Percentiles rank a stretch among this genome's conserved stretches.
phyloP scores from a whole-genome alignment of 805 yeast genomes.

The Blastobotrys mokoenaii region DNA sequence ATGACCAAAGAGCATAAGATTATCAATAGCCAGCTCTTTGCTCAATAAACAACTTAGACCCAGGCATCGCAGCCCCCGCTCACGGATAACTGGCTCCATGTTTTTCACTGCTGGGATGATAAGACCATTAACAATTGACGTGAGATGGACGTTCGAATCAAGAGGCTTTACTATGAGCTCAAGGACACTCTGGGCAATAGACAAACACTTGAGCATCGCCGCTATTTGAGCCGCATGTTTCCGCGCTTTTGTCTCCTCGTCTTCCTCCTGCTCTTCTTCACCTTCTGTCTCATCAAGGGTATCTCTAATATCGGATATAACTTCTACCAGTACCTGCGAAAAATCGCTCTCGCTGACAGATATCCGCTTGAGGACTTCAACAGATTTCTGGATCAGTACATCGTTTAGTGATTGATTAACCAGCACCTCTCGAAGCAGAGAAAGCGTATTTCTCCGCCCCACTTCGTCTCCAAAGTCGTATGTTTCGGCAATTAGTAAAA shows the following conservation, averaged over 20 bases:
- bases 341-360: conserved; percentile 80
- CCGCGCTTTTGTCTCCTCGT: conserved; percentile 13
- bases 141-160: conserved; percentile 54
- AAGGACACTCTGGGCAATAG: conserved; percentile 59
- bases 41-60: conserved; percentile 77
- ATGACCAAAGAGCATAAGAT: conserved; percentile 57
- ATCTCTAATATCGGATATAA: conserved; percentile 78
- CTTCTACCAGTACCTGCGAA: conserved; percentile 74
- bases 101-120: conserved; percentile 71
- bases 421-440: conserved; percentile 37
- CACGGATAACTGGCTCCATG: conserved; percentile 44
- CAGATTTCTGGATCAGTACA: conserved; percentile 43
- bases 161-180: conserved; percentile 59
- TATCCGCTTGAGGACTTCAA: conserved; percentile 58
- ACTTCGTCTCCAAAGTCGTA: conserved; percentile 87
- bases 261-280: conserved; percentile 14
- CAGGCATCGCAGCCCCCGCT: conserved; percentile 62
- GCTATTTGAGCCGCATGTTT: conserved; percentile 25
- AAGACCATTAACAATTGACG: conserved; percentile 64
- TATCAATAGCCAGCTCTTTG: conserved; percentile 50
- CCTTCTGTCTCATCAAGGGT: conserved; percentile 30
- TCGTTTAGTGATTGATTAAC: conserved; percentile 51
- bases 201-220: conserved; percentile 46
- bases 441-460: conserved; percentile 72
- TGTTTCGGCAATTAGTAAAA: conserved; percentile 54